Percentiles rank a stretch among this genome's conserved stretches.
Conservation (phyloP, 306 rosid species). For the Astragalus membranaceus region DNA sequence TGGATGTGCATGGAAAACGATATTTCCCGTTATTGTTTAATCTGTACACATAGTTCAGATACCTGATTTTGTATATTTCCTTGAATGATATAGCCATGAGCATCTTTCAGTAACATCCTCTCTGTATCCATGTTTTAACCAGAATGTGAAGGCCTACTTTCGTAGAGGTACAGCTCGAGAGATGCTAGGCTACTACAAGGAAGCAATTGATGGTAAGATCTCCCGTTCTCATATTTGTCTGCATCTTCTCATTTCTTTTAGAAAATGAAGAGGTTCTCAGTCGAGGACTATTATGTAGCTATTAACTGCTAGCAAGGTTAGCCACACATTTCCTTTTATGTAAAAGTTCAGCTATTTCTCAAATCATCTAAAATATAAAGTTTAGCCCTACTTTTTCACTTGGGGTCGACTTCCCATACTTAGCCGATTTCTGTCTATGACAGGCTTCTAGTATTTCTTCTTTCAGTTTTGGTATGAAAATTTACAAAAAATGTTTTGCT, state of each 20-base stretch:
- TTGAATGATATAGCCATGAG: background rate
- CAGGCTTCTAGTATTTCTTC: background rate
- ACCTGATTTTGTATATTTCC: background rate
- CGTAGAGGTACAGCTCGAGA: slow-evolving; percentile 95
- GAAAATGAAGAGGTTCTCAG: background rate
- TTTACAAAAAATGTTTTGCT: background rate
- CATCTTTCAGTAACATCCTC: background rate
- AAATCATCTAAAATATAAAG: background rate
- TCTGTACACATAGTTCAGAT: background rate
- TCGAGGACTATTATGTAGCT: background rate
- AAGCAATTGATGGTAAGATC: slow-evolving; percentile 78
- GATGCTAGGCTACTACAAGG: slow-evolving; percentile 87
- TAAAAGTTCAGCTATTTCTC: background rate
- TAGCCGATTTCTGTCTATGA: slow-evolving; percentile 7
- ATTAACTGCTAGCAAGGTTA: background rate
- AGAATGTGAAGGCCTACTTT: slow-evolving; percentile 89
- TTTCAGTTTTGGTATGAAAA: background rate
- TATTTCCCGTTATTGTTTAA: background rate
- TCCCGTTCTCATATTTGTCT: background rate
- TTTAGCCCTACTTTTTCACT: background rate
- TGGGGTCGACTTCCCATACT: background rate
- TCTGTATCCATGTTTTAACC: slow-evolving; percentile 23
- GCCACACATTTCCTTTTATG: background rate
- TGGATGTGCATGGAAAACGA: background rate
- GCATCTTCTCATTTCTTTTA: background rate